A percentile compares a stretch with the other conserved stretches of the same genome.
These are phyloP conservation scores for Lasiodiplodia gonubiensis DNA, from an alignment of 2,329 filamentous ascomycete species.

Conservation along the genomic window DNA sequence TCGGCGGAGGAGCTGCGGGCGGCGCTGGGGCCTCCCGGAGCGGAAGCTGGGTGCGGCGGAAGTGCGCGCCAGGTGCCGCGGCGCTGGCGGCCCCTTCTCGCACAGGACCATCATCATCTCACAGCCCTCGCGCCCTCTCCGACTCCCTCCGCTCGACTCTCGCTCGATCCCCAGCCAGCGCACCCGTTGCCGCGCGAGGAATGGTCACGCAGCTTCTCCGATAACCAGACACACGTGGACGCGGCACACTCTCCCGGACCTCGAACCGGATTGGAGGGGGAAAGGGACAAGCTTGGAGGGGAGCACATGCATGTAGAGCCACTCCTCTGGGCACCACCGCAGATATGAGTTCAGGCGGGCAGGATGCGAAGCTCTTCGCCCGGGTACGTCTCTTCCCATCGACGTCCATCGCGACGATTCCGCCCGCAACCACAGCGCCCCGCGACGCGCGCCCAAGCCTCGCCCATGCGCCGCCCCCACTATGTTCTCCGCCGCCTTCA, in stretches of 20 bases:
- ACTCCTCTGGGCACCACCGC: slow-evolving; percentile 32
- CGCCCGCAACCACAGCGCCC: slow-evolving; percentile 28
- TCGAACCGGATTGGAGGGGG: slow-evolving; percentile 27
- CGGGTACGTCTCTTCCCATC: slow-evolving; percentile 68
- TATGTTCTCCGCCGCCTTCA: slow-evolving; percentile 32
- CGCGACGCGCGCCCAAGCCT: slow-evolving; percentile 7
- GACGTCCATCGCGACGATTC: slow-evolving; percentile 34
- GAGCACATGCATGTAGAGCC: slow-evolving; percentile 29
- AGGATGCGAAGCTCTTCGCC: slow-evolving; percentile 99
- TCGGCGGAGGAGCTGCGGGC: slow-evolving; percentile 19
- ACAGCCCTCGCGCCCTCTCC: slow-evolving; percentile 4
- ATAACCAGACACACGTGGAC: slow-evolving; percentile 23
- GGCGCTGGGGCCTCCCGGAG: slow-evolving; percentile 4
- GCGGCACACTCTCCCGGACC: slow-evolving; percentile 14
- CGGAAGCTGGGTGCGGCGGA: slow-evolving; percentile 20
- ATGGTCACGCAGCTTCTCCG: slow-evolving; percentile 26
- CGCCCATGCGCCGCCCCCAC: slow-evolving; percentile 2
- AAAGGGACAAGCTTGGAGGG: slow-evolving; percentile 28
- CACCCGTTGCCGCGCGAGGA: slow-evolving; percentile 13
- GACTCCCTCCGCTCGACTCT: slow-evolving; percentile 9
- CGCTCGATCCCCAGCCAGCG: neutral
- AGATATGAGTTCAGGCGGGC: slow-evolving; percentile 71
- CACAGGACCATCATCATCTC: slow-evolving; percentile 25
- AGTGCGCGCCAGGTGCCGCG: slow-evolving; percentile 1
- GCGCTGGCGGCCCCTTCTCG: slow-evolving; percentile 25